phyloP scores from a whole-genome alignment of 192 early-diverging fungal genomes.

The Backusella parvicylindrica region DNA sequence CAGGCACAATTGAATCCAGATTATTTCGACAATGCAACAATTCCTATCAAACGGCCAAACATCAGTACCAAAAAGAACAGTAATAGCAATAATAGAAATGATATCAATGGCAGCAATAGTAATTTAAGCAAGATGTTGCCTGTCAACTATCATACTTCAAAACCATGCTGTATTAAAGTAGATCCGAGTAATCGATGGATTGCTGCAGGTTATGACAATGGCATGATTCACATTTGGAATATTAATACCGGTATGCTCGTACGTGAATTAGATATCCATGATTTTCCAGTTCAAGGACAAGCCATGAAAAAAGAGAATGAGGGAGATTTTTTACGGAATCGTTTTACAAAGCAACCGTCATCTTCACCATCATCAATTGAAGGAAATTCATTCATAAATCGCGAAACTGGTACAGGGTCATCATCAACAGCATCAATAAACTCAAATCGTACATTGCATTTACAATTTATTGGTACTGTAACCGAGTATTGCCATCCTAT shows the following conservation, averaged over 20 bases:
- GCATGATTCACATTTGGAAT: conserved; percentile 29
- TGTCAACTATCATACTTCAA: neutral
- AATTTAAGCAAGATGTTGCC: neutral
- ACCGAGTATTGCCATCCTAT: conserved; percentile 24
- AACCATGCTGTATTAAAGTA: conserved; percentile 12
- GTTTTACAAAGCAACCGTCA: neutral
- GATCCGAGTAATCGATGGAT: conserved; percentile 30
- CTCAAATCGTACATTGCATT: conserved; percentile 5
- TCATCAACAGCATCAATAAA: neutral
- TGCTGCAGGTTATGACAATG: conserved; percentile 22
- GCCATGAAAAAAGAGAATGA: neutral
- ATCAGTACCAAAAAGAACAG: neutral
- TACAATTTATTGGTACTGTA: conserved; percentile 22
- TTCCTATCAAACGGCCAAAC: neutral
- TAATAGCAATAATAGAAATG: neutral
- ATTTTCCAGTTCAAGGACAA: neutral
- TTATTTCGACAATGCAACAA: neutral
- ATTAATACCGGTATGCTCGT: conserved; percentile 11
- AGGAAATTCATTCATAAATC: neutral
- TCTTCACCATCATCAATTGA: neutral
- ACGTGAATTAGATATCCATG: neutral
- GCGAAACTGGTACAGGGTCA: no score
- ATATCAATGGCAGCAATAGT: neutral
- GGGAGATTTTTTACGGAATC: neutral
- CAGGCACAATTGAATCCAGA: neutral